phyloP scores from a whole-genome alignment of 1,284 basidiomycete genomes.

The Trichosporon coremiiforme region DNA sequence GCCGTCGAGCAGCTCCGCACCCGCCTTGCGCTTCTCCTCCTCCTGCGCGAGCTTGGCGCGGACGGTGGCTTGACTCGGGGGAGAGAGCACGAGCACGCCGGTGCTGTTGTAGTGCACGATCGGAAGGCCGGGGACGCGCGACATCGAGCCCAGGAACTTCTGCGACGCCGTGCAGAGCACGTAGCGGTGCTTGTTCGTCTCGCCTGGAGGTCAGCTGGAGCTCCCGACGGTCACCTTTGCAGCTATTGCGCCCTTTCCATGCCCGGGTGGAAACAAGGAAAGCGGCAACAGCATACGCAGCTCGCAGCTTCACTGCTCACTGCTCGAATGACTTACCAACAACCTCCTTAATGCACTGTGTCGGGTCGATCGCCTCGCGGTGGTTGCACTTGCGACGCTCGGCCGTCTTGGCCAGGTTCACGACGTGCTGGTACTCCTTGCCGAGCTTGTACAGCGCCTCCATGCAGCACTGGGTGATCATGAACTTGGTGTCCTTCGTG shows the following conservation, averaged over 20 bases:
- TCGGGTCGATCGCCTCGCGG: constrained; percentile 72
- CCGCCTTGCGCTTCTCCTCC: constrained; percentile 52
- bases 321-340: constrained; percentile 64
- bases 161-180: constrained; percentile 78
- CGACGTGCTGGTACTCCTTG: constrained; percentile 65
- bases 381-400: constrained; percentile 93
- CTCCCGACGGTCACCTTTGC: too few relatives aligned
- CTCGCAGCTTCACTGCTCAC: too few relatives aligned
- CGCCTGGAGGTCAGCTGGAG: constrained; percentile 66
- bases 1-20: constrained; percentile 41
- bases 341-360: constrained; percentile 80
- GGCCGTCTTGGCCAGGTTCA: too few relatives aligned
- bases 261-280: too few relatives aligned
- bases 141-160: constrained; percentile 66
- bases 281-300: too few relatives aligned
- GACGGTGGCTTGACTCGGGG: constrained; percentile 75
- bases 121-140: constrained; percentile 75
- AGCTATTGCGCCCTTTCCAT: too few relatives aligned
- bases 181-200: constrained; percentile 88
- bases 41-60: constrained; percentile 66
- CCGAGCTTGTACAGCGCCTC: constrained; percentile 84
- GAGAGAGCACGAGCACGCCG: constrained; percentile 85
- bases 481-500: neutral
- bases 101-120: constrained; percentile 82
- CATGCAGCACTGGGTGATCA: constrained; percentile 96